Evolutionary conservation across 306 rosid genomes (phyloP), one percentile per base, ranked within the genome.

Genomic region (Crotalaria pallida): DNA sequence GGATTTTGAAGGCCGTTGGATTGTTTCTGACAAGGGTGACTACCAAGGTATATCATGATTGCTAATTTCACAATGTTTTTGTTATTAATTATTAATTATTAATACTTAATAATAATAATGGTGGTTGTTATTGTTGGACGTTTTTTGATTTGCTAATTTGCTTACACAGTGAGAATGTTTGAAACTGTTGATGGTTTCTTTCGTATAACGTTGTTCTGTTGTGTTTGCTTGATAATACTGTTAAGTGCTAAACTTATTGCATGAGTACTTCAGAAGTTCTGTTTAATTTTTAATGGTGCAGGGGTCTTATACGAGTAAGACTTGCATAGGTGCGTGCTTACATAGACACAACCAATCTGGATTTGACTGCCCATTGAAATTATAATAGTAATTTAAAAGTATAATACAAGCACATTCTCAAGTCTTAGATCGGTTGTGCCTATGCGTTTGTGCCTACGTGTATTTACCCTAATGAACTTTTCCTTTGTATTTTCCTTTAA

Each of bases 1-100:
- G 60, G 34, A 83, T 58, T 92, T 90, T 23, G 91, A 88, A 3
- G 87, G 86, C 10, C 87, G 96, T 6, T 92, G 98, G 98, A 75
- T 82, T 71, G 89, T 82, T 2, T 92, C 98, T 1, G 77, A 56
- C 56, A 92, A 90, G 77, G 91, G 82, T 1, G 98, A 90, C 0
- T 92, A 88, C 63, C 43, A 77, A 38, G 98, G 98, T 92, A 40
- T 15, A 31, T 53, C 0, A n/a, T n/a, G 7, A 22, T 68, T 62
- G n/a, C n/a, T n/a, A n/a, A n/a, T n/a, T n/a, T n/a, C 31, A 4
- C 4, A 4, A 26, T 26, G 2, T 26, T 26, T 26, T 29, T 29
- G 6, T 29, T 29, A 29, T 29, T 4, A 5, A 31, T 31, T 31
- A 31, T 31, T 31, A 31, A 31, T 31, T 31, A n/a, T n/a, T n/a